A percentile compares a stretch with the other conserved stretches of the same genome.
phyloP scores from a whole-genome alignment of 2,329 filamentous ascomycete species.

The Endoconidiophora laricicola region DNA sequence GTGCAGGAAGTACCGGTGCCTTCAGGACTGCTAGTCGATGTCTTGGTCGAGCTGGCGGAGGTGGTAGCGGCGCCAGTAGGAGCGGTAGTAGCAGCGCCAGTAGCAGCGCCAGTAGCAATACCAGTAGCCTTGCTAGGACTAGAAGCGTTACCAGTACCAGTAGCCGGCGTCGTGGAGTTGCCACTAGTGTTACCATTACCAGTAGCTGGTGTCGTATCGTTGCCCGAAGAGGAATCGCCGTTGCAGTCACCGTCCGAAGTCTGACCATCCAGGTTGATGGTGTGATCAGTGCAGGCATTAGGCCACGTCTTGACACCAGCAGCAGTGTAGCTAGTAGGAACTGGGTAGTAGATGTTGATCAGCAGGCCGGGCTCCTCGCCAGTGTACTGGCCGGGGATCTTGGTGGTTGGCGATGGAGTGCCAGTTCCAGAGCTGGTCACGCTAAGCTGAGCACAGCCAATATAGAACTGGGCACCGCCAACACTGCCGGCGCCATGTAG shows the following conservation, averaged over 20 bases:
- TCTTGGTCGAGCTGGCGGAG: not conserved
- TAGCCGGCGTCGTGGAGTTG: constrained; percentile 12
- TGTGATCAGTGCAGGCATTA: constrained; percentile 22
- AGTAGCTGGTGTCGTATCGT: constrained; percentile 6
- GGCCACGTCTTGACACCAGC: constrained; percentile 19
- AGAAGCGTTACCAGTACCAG: constrained; percentile 4
- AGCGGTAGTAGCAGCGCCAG: not conserved
- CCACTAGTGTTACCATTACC: constrained; percentile 6
- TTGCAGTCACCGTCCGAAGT: constrained; percentile 23
- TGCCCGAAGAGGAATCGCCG: constrained; percentile 9
- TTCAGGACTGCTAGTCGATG: constrained; percentile 3
- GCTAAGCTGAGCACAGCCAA: constrained; percentile 24
- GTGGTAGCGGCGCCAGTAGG: not conserved
- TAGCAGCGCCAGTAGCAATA: not conserved
- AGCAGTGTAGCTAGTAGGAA: constrained; percentile 21
- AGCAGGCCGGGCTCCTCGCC: constrained; percentile 23
- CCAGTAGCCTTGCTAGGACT: not conserved
- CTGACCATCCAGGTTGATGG: constrained; percentile 21
- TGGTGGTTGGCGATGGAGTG: constrained; percentile 20
- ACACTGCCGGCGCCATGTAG: constrained; percentile 26
- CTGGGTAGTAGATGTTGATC: constrained; percentile 26
- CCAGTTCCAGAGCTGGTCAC: constrained; percentile 25
- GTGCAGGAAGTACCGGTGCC: not conserved
- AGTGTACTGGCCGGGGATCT: constrained; percentile 25
- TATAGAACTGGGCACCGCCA: constrained; percentile 30